Percentiles rank a stretch among this genome's conserved stretches.
These are phyloP conservation scores for Wickerhamiella nectarea DNA, from an alignment of 805 yeast genomes.

Conservation along the genomic window DNA sequence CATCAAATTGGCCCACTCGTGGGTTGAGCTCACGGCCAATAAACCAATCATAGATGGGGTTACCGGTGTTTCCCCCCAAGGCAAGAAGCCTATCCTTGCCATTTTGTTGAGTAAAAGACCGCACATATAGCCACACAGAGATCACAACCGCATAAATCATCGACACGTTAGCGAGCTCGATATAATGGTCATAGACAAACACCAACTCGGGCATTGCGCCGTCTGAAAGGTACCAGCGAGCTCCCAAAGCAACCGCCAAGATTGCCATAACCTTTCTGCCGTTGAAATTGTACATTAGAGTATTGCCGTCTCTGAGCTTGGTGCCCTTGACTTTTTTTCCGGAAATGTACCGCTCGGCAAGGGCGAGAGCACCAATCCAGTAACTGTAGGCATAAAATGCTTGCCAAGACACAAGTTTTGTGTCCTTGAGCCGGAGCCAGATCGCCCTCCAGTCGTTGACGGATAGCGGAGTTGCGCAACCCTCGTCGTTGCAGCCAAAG, in stretches of 20 bases:
- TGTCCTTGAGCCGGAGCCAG: constrained; percentile 8
- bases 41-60: constrained; percentile 76
- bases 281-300: constrained; percentile 63
- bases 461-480: constrained; percentile 22
- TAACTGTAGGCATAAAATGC: constrained; percentile 51
- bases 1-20: constrained; percentile 69
- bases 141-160: constrained; percentile 50
- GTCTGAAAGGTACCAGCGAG: constrained; percentile 39
- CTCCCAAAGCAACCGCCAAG: constrained; percentile 29
- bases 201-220: constrained; percentile 65
- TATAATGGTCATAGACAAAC: constrained; percentile 54
- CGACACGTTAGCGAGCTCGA: constrained; percentile 50
- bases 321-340: constrained; percentile 55
- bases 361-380: constrained; percentile 60
- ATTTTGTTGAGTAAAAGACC: constrained; percentile 45
- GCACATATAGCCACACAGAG: constrained; percentile 49
- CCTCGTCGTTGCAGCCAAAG: constrained; percentile 43
- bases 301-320: constrained; percentile 59
- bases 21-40: constrained; percentile 96
- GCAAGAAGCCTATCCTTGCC: constrained; percentile 56
- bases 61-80: constrained; percentile 73
- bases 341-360: constrained; percentile 52
- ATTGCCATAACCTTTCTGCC: constrained; percentile 46
- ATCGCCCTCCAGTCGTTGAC: constrained; percentile 1
- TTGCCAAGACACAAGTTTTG: constrained; percentile 19